Evolutionary conservation across 2,329 filamentous ascomycete species (phyloP).

Genomic region (Trichophyton mentagrophytes): DNA sequence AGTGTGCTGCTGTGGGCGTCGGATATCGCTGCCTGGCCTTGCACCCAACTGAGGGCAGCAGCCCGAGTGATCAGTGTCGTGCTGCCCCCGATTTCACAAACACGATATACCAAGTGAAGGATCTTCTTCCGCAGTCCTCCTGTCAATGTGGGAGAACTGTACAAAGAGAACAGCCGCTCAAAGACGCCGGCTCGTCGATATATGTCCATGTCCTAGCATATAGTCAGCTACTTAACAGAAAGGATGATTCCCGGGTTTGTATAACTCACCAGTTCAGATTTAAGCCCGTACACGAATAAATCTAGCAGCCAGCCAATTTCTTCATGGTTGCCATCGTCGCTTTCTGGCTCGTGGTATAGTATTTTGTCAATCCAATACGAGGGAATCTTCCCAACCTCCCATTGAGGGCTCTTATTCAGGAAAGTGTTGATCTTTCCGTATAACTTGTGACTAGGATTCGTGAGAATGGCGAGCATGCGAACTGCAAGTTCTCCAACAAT

Average conservation of each 20-base stretch:
- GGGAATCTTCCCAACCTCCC: slow-evolving; percentile 49
- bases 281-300: slow-evolving; percentile 54
- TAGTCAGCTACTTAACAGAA: neutral
- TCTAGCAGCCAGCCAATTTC: slow-evolving; percentile 64
- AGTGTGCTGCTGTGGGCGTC: slow-evolving; percentile 35
- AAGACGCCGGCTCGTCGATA: slow-evolving; percentile 52
- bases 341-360: slow-evolving; percentile 57
- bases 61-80: slow-evolving; percentile 69
- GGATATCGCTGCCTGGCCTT: slow-evolving; percentile 43
- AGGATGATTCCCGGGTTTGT: neutral
- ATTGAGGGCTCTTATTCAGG: slow-evolving; percentile 62
- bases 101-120: slow-evolving; percentile 49
- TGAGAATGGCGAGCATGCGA: slow-evolving; percentile 55
- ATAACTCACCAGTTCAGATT: slow-evolving; percentile 40
- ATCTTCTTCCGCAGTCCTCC: slow-evolving; percentile 50
- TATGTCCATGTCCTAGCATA: slow-evolving; percentile 33
- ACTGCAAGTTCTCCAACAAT: slow-evolving; percentile 64
- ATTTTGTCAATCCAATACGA: slow-evolving; percentile 55
- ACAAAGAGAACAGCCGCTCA: slow-evolving; percentile 60
- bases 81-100: slow-evolving; percentile 57
- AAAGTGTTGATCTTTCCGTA: slow-evolving; percentile 81
- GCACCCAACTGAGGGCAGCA: slow-evolving; percentile 62
- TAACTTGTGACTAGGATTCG: slow-evolving; percentile 64
- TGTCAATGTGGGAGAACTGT: slow-evolving; percentile 52
- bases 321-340: slow-evolving; percentile 59